phyloP scores from a whole-genome alignment of 2,329 filamentous ascomycete genomes.

The Trichophaea hybrida region DNA sequence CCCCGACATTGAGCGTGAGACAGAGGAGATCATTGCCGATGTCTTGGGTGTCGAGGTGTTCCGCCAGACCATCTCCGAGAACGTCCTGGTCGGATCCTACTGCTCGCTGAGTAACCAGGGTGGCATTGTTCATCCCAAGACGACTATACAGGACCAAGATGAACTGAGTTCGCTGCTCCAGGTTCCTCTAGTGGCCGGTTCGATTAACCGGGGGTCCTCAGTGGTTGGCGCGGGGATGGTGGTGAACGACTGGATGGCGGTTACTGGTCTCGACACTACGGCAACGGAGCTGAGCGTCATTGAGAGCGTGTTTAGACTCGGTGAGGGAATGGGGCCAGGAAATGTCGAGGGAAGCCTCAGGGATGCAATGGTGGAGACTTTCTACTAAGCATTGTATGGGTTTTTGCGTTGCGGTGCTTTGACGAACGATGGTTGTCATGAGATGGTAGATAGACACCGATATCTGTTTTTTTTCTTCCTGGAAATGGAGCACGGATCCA shows the following conservation, averaged over 20 bases:
- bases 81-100: constrained; percentile 90
- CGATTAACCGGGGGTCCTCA: constrained; percentile 79
- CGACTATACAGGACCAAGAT: constrained; percentile 92
- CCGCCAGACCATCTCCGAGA: constrained; percentile 72
- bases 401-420: too few relatives aligned
- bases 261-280: constrained; percentile 84
- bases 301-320: constrained; percentile 88
- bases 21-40: constrained; percentile 95
- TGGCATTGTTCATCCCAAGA: constrained; percentile 94
- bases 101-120: constrained; percentile 94
- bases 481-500: too few relatives aligned
- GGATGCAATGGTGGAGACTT: constrained; percentile 97
- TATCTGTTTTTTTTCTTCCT: too few relatives aligned
- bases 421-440: too few relatives aligned
- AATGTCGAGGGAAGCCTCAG: constrained; percentile 75
- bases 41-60: constrained; percentile 81
- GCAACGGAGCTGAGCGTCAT: constrained; percentile 95
- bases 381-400: constrained; percentile 54
- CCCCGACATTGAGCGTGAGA: constrained; percentile 92
- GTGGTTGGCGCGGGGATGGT: constrained; percentile 97
- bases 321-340: constrained; percentile 66
- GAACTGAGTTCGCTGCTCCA: constrained; percentile 86
- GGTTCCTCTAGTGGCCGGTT: constrained; percentile 87
- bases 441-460: too few relatives aligned
- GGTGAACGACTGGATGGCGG: constrained; percentile 93